phyloP scores from a whole-genome alignment of 2,329 filamentous ascomycete species.

The Ascochyta viciae-villosae region DNA sequence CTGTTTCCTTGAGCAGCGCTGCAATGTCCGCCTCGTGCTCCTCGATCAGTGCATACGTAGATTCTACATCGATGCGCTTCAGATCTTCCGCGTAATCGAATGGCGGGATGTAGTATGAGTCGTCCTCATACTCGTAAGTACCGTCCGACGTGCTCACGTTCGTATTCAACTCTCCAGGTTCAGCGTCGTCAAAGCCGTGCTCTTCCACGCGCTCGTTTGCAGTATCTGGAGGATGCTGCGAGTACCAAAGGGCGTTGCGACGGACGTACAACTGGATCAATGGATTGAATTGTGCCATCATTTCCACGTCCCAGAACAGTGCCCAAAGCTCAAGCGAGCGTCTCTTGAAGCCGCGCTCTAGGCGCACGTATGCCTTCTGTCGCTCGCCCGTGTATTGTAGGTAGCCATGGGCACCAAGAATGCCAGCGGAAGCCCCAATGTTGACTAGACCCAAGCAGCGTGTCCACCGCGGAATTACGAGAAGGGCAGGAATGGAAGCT shows the following conservation, averaged over 20 bases:
- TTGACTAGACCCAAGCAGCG: slow-evolving; percentile 34
- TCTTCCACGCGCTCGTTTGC: slow-evolving; percentile 26
- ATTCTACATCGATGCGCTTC: slow-evolving; percentile 19
- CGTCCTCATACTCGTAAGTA: slow-evolving; percentile 11
- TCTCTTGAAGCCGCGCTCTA: slow-evolving; percentile 24
- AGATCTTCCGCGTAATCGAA: slow-evolving; percentile 34
- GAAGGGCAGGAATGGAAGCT: slow-evolving; percentile 29
- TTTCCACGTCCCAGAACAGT: slow-evolving; percentile 34
- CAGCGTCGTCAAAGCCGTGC: background rate
- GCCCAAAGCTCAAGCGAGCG: slow-evolving; percentile 34
- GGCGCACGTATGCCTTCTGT: slow-evolving; percentile 28
- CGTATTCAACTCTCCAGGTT: background rate
- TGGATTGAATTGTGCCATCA: slow-evolving; percentile 34
- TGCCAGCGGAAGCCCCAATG: slow-evolving; percentile 33
- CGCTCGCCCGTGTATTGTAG: slow-evolving; percentile 39
- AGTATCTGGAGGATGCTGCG: slow-evolving; percentile 26
- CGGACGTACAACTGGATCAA: slow-evolving; percentile 37
- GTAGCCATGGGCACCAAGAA: slow-evolving; percentile 32
- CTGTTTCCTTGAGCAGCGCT: slow-evolving; percentile 28
- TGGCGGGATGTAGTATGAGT: slow-evolving; percentile 27
- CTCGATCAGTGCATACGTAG: slow-evolving; percentile 17
- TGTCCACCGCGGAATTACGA: slow-evolving; percentile 32
- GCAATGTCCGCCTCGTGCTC: slow-evolving; percentile 24
- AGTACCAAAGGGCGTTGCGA: slow-evolving; percentile 35
- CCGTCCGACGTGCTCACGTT: background rate